phyloP scores from a whole-genome alignment of 129 eudicot genomes.

The Apium graveolens region DNA sequence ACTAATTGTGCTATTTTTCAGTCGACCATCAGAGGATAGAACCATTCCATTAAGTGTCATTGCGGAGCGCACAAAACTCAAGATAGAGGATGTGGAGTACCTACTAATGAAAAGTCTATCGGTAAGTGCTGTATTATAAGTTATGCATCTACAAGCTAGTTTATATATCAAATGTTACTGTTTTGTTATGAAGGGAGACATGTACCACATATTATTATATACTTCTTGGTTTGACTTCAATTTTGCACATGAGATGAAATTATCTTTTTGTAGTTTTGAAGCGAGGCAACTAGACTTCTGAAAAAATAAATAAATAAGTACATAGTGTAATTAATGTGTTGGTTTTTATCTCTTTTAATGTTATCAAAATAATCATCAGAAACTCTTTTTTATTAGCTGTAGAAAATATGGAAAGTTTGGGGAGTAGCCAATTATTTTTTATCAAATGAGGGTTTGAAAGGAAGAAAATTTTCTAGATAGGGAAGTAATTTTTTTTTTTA shows the following conservation, averaged over 20 bases:
- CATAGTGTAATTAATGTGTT: neutral
- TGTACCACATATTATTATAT: neutral
- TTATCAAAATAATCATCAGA: neutral
- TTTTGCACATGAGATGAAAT: neutral
- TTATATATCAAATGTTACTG: neutral
- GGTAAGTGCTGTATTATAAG: conserved; percentile 34
- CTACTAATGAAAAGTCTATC: conserved; percentile 98
- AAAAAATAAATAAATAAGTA: too few species aligned
- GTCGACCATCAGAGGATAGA: conserved; percentile 91
- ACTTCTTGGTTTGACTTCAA: neutral
- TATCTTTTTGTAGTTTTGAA: neutral
- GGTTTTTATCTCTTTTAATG: neutral
- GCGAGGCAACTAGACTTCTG: neutral
- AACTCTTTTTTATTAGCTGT: too few species aligned
- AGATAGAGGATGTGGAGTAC: conserved; percentile 83
- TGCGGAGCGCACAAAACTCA: conserved; percentile 79
- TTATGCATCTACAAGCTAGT: neutral
- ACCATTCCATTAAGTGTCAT: conserved; percentile 77
- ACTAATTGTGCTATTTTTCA: conserved; percentile 30
- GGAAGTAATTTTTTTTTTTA: neutral
- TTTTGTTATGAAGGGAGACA: neutral
- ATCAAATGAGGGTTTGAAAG: neutral
- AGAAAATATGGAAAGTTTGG: neutral
- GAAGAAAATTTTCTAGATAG: neutral
- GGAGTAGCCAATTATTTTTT: neutral